Base-by-base conservation (phyloP, 768 basidiomycete species). In the Hypholoma fasciculare region DNA sequence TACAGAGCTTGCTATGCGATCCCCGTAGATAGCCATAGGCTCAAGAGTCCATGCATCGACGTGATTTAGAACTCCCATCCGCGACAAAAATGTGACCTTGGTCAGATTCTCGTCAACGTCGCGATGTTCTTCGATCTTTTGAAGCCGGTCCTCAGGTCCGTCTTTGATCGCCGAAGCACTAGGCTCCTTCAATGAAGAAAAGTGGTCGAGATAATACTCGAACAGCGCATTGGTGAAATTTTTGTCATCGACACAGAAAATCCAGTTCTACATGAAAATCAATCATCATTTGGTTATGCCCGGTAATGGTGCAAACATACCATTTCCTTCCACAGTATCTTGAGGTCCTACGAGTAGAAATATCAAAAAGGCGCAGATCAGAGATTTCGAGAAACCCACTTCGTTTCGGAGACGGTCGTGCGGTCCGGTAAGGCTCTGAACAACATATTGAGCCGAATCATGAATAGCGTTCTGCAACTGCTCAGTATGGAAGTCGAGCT, bases 181-280 rank as follows among this genome's bases (percentile, higher is more conserved):
- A 23, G 9, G 7, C 5, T 50, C n/a, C 26, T 27, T 34, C 23
- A 20, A 13, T 9, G 54, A 46, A 9, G 63, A 64, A 23, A 61
- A 69, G 23, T 57, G 56, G 30, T 69, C 65, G 14, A 69, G 56
- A 30, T 66, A 66, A 49, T 65, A 65, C 49, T 69, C 64, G 44
- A 62, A 59, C 6, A 69, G 42, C 2, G 63, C 64, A 26, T 51
- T 63, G 4, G 61, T 52, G 48, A 68, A 69, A 12, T 57, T 42
- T 17, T 63, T 65, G 36, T 59, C 63, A 20, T 69, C 65, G 39
- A 69, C 61, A 34, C 67, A 69, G 52, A 69, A 69, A 37, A 65
- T 62, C 67, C 67, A 69, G 48, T 63, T 61, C 63, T 64, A n/a
- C 19, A 34, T 13, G 40, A 34, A 8, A 7, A 36, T 23, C 8